These are phyloP conservation scores for Colletotrichum cordylinicola DNA, from an alignment of 2,329 filamentous ascomycete genomes.

Conservation along the genomic window DNA sequence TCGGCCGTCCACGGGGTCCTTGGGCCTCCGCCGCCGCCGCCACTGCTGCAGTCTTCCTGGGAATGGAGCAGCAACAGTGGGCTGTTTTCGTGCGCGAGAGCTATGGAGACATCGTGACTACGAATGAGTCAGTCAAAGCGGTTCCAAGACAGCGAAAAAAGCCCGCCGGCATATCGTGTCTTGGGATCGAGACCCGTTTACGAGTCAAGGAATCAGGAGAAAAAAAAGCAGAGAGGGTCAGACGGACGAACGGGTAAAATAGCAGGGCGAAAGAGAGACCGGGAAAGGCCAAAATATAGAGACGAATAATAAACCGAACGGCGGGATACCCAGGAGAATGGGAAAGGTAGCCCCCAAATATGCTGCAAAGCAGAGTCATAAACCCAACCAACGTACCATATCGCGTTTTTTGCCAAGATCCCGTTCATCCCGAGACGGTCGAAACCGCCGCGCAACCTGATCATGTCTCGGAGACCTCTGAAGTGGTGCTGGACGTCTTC, in stretches of 20 bases:
- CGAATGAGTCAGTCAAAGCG: slow-evolving; percentile 12
- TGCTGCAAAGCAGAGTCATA: not conserved
- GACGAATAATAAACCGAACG: slow-evolving; percentile 44
- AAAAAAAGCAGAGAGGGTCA: slow-evolving; percentile 1
- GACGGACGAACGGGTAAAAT: not conserved
- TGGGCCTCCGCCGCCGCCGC: not conserved
- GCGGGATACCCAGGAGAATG: slow-evolving; percentile 23
- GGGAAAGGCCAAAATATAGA: slow-evolving; percentile 22
- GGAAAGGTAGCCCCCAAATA: not conserved
- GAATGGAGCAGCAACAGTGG: slow-evolving; percentile 41
- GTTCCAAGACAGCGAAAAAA: not conserved
- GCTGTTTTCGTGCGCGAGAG: slow-evolving; percentile 50
- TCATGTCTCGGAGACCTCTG: slow-evolving; percentile 52
- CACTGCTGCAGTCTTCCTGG: not conserved
- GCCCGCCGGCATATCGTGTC: slow-evolving; percentile 8
- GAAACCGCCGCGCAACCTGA: slow-evolving; percentile 51
- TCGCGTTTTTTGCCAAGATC: slow-evolving; percentile 52
- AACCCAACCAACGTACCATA: slow-evolving; percentile 43
- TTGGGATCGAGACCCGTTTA: slow-evolving; percentile 8
- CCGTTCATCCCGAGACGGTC: slow-evolving; percentile 51
- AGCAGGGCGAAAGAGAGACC: slow-evolving; percentile 17
- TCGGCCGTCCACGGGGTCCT: slow-evolving; percentile 24
- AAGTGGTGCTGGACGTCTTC: slow-evolving; percentile 52
- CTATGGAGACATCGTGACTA: slow-evolving; percentile 54
- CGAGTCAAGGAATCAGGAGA: slow-evolving; percentile 5